A percentile compares a stretch with the other conserved stretches of the same genome.
phyloP scores from a whole-genome alignment of 78 protist genomes.

The Trichosphaerium sp. region DNA sequence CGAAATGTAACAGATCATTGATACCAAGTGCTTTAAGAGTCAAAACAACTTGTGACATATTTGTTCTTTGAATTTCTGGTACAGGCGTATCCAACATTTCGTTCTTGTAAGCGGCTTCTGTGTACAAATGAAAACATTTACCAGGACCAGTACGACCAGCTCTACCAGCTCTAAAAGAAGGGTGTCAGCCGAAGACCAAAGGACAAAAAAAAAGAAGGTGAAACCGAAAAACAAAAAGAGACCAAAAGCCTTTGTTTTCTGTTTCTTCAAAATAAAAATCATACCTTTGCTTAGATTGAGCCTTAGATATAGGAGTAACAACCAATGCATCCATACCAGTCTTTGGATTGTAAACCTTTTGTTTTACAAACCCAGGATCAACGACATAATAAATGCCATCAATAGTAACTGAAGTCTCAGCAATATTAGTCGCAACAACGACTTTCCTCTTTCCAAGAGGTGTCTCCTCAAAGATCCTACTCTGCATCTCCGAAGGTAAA shows the following conservation, averaged over 20 bases:
- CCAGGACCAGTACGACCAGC: slow-evolving; percentile 98
- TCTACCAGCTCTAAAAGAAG: no score
- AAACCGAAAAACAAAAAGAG: slow-evolving; percentile 4
- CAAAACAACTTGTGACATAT: slow-evolving; percentile 87
- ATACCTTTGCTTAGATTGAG: slow-evolving; percentile 83
- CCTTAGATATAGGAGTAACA: slow-evolving; percentile 90
- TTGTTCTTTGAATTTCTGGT: slow-evolving; percentile 99
- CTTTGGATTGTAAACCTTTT: slow-evolving; percentile 86
- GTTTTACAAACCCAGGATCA: slow-evolving; percentile 80
- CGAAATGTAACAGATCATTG: slow-evolving; percentile 82
- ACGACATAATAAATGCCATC: slow-evolving; percentile 57
- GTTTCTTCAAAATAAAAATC: slow-evolving; percentile 90
- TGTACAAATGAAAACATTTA: slow-evolving; percentile 96
- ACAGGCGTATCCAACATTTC: slow-evolving; percentile 88
- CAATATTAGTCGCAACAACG: slow-evolving; percentile 77
- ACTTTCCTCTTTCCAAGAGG: slow-evolving; percentile 72
- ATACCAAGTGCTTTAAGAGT: slow-evolving; percentile 70
- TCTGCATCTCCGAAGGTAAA: slow-evolving; percentile 89
- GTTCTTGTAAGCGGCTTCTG: slow-evolving; percentile 87
- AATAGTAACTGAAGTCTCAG: slow-evolving; percentile 80
- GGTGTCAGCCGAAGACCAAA: no score
- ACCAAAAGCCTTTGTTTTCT: background rate
- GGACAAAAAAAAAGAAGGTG: no score
- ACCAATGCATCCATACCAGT: slow-evolving; percentile 92
- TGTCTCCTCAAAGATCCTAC: slow-evolving; percentile 87